Base-by-base conservation (phyloP, 768 basidiomycete species). In the Leccinum disarticulatum region DNA sequence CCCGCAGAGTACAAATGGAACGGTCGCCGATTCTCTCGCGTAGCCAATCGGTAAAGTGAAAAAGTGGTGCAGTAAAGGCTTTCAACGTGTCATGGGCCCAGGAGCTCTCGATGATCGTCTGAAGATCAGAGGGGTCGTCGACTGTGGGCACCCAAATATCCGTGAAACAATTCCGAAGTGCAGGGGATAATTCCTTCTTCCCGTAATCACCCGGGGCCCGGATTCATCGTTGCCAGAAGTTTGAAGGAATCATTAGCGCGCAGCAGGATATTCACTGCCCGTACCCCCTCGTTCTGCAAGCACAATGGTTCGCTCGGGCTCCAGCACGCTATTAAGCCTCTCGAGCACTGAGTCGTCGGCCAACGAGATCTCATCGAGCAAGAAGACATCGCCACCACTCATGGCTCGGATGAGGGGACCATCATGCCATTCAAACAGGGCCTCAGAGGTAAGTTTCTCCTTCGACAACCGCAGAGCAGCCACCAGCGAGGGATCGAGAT, bases 301-400 rank as follows among this genome's bases (percentile, higher is more conserved):
- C 6, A 97, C 90, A 30, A 98, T 85, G 0, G 86, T 89, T 33
- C 97, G 83, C 1, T 82, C 86, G 9, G 95, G 88, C 71, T 99
- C 97, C 17, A 99, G 81, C 14, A 97, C 96, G 61, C 94, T 96
- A 72, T 99, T 98, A 56, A 99, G 80, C 43, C 97, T 86, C 72
- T 99, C 97, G 3, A 99, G 84, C 9, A 99, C 96, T 0, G 96
- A 98, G 70, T 99, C 97, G 70, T 99, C 97, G 1, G 95, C 97
- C 11, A 99, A 79, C 1, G 97, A 98, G 15, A 98, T 95, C 70
- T 99, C 97, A 69, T 99, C 97, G 30, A 99, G 82, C 9, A 99
- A 79, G 66, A 99, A 90, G 3, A 96, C 80, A 64, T 90, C 87
- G n/a, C 95, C 96, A 22, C 71, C 71, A 8, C 80, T 81, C 97